Conservation (phyloP, 495 filamentous ascomycete genomes). For the Aspergillus egyptiacus region DNA sequence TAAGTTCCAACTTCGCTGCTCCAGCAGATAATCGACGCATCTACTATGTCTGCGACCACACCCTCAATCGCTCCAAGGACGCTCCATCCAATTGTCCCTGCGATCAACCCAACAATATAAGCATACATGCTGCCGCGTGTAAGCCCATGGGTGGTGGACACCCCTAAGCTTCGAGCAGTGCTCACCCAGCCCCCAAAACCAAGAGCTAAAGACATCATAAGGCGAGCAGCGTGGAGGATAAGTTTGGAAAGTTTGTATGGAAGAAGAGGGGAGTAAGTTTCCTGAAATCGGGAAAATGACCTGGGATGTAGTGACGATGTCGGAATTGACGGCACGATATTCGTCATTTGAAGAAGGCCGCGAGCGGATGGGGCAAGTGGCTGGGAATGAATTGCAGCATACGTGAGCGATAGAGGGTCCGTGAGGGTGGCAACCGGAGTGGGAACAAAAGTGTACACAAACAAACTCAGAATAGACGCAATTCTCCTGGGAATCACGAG, state of each 20-base stretch:
- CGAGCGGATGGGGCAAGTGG: slow-evolving; percentile 68
- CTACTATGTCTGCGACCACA: slow-evolving; percentile 83
- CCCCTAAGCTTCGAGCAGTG: slow-evolving; percentile 65
- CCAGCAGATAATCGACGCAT: slow-evolving; percentile 90
- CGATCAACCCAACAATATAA: slow-evolving; percentile 87
- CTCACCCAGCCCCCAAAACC: slow-evolving; percentile 98
- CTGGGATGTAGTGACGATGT: slow-evolving; percentile 47
- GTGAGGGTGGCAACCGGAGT: slow-evolving; percentile 78
- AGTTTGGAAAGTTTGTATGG: slow-evolving; percentile 89
- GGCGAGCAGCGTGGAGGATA: slow-evolving; percentile 80
- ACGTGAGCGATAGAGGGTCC: slow-evolving; percentile 85
- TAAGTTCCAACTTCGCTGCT: slow-evolving; percentile 73
- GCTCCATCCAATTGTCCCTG: slow-evolving; percentile 91
- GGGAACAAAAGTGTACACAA: slow-evolving; percentile 72
- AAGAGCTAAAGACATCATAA: slow-evolving; percentile 80
- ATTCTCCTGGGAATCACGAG: slow-evolving; percentile 73
- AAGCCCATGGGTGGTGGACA: slow-evolving; percentile 47
- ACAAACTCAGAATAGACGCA: slow-evolving; percentile 54
- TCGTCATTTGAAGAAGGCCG: slow-evolving; percentile 69
- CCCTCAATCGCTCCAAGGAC: slow-evolving; percentile 94
- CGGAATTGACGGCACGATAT: slow-evolving; percentile 57
- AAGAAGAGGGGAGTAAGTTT: slow-evolving; percentile 39
- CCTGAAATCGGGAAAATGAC: slow-evolving; percentile 36
- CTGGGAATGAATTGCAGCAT: slow-evolving; percentile 88
- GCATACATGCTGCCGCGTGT: slow-evolving; percentile 85